These are phyloP conservation scores for Starmerella scarabaei DNA, from an alignment of 805 yeast species.

Conservation along the genomic window DNA sequence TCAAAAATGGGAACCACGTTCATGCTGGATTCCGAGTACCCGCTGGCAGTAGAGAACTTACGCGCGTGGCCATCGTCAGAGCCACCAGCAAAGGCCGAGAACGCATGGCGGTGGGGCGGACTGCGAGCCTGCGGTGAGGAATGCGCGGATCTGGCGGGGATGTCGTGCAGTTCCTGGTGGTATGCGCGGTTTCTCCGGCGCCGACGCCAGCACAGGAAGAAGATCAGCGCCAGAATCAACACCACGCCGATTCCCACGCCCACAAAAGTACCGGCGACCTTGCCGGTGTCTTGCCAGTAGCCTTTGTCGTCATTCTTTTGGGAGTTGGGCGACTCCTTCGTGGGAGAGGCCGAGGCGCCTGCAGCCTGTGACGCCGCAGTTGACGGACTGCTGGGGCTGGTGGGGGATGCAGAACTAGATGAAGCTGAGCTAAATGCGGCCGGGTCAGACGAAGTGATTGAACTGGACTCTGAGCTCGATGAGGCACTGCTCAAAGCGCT, in stretches of 20 bases:
- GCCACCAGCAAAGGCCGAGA: constrained; percentile 14
- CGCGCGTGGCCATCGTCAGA: constrained; percentile 2
- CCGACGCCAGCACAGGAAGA: constrained; percentile 29
- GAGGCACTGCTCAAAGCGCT: constrained; percentile 2
- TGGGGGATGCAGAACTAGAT: background rate
- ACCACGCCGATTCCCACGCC: constrained; percentile 54
- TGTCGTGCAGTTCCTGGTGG: constrained; percentile 12
- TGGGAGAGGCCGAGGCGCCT: constrained; percentile 19
- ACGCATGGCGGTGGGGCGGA: no score
- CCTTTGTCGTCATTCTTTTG: no score
- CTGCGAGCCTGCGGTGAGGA: no score
- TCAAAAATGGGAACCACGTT: constrained; percentile 36
- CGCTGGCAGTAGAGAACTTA: constrained; percentile 6
- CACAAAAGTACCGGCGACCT: constrained; percentile 75
- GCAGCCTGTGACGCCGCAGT: constrained; percentile 16
- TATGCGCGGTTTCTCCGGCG: no score
- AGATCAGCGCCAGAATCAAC: constrained; percentile 33
- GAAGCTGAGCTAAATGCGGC: constrained; percentile 7
- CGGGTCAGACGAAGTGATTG: background rate
- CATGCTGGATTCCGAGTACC: constrained; percentile 22
- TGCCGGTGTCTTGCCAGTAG: constrained; percentile 58
- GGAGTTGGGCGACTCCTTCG: constrained; percentile 1
- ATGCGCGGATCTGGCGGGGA: constrained; percentile 8
- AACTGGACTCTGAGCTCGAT: constrained; percentile 1
- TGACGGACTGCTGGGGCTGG: background rate